A percentile compares a stretch with the other conserved stretches of the same genome.
These are phyloP conservation scores for Fereydounia khargensis DNA, from an alignment of 1,284 basidiomycete species.

Conservation along the genomic window DNA sequence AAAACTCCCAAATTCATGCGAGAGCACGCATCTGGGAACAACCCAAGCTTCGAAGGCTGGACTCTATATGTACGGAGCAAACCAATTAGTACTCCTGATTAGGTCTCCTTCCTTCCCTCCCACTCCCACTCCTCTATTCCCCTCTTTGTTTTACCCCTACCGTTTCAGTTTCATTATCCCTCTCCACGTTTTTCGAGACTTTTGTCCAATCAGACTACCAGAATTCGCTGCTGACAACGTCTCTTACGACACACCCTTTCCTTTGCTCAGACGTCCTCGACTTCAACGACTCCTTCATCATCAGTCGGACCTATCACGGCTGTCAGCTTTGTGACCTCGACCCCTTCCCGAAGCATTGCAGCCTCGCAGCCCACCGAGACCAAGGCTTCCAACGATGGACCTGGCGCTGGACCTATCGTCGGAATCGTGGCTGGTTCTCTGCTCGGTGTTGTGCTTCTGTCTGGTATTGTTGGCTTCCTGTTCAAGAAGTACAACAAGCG, in stretches of 20 bases:
- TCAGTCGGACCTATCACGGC: constrained; percentile 14
- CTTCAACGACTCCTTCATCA: not conserved
- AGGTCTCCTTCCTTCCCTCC: constrained; percentile 14
- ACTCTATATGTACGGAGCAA: too few species aligned
- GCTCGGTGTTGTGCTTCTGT: constrained; percentile 55
- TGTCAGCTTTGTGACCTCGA: constrained; percentile 27
- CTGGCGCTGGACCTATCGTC: constrained; percentile 52
- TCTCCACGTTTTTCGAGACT: too few species aligned
- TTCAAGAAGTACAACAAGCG: constrained; percentile 49
- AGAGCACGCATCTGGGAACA: too few species aligned
- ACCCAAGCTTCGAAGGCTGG: too few species aligned
- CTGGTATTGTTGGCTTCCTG: constrained; percentile 51
- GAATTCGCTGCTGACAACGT: too few species aligned
- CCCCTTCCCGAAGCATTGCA: constrained; percentile 10
- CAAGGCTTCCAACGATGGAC: constrained; percentile 13
- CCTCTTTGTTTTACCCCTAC: not conserved
- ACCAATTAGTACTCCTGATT: too few species aligned
- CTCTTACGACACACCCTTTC: too few species aligned
- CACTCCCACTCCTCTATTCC: constrained; percentile 11
- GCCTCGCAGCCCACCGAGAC: constrained; percentile 19
- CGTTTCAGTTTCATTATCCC: too few species aligned
- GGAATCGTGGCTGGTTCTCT: constrained; percentile 57
- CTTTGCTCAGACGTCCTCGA: not conserved
- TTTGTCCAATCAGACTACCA: too few species aligned
- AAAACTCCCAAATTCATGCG: too few species aligned